Evolutionary conservation across 169 alveolate genomes (phyloP).

Genomic region (Eimeria brunetti): DNA sequence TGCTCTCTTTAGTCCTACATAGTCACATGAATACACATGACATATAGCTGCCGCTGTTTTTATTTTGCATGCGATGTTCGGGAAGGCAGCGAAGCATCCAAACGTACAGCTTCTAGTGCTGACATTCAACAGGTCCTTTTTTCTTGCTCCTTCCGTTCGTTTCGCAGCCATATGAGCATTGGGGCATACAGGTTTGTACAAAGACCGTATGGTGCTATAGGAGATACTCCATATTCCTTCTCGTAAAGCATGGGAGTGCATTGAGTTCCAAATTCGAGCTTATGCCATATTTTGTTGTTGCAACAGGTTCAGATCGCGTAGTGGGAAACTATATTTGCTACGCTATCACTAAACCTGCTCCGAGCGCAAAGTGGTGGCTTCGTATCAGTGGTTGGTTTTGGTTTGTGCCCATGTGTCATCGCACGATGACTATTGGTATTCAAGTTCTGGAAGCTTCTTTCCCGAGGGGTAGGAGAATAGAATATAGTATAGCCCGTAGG

Average conservation of each 20-base stretch:
- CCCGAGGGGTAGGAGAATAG: neutral
- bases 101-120: neutral
- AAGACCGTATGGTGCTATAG: neutral
- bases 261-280: neutral
- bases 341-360: neutral
- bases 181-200: neutral
- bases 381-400: neutral
- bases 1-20: neutral
- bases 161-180: neutral
- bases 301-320: neutral
- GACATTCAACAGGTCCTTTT: neutral
- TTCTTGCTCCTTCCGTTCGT: no score
- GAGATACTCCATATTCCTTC: neutral
- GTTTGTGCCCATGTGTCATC: neutral
- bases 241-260: neutral
- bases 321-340: neutral
- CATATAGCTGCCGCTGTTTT: neutral
- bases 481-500: neutral
- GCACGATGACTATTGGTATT: neutral
- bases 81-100: no score
- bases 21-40: neutral
- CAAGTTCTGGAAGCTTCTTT: neutral
- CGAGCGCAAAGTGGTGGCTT: neutral
- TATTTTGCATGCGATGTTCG: neutral
- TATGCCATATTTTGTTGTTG: neutral